phyloP scores from a whole-genome alignment of 2,329 filamentous ascomycete species.

The Juglanconis oblonga region DNA sequence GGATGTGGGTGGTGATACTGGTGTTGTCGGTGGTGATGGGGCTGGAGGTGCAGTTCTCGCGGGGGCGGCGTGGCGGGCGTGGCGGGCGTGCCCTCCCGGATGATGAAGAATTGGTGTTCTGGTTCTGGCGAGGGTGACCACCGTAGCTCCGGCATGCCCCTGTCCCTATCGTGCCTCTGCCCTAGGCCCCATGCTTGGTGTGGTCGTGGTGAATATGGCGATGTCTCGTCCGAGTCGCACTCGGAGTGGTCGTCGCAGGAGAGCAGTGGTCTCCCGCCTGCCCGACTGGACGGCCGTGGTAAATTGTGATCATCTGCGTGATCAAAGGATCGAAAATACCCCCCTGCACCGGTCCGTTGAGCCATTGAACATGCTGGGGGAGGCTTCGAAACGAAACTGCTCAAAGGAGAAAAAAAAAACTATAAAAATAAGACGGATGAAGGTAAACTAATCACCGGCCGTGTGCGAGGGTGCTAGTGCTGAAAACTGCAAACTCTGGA shows the following conservation, averaged over 20 bases:
- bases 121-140: slow-evolving; percentile 12
- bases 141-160: slow-evolving; percentile 6
- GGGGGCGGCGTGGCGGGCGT: slow-evolving; percentile 3
- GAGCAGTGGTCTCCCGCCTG: slow-evolving; percentile 1
- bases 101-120: slow-evolving; percentile 28
- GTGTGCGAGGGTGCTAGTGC: neutral
- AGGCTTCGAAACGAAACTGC: slow-evolving; percentile 2
- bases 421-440: neutral
- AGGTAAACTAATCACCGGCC: neutral
- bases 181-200: slow-evolving; percentile 3
- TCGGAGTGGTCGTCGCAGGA: slow-evolving; percentile 9
- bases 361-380: slow-evolving; percentile 34
- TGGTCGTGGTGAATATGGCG: slow-evolving; percentile 1
- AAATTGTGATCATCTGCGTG: slow-evolving; percentile 5
- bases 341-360: slow-evolving; percentile 31
- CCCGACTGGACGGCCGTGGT: neutral
- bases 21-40: neutral
- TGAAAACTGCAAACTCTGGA: neutral
- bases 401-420: neutral
- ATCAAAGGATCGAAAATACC: slow-evolving; percentile 21
- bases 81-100: slow-evolving; percentile 26
- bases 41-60: neutral
- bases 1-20: slow-evolving; percentile 20
- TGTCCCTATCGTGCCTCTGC: slow-evolving; percentile 10
- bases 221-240: slow-evolving; percentile 11